Evolutionary conservation across 2,329 filamentous ascomycete genomes (phyloP).

Genomic region (Fusarium xylarioides): DNA sequence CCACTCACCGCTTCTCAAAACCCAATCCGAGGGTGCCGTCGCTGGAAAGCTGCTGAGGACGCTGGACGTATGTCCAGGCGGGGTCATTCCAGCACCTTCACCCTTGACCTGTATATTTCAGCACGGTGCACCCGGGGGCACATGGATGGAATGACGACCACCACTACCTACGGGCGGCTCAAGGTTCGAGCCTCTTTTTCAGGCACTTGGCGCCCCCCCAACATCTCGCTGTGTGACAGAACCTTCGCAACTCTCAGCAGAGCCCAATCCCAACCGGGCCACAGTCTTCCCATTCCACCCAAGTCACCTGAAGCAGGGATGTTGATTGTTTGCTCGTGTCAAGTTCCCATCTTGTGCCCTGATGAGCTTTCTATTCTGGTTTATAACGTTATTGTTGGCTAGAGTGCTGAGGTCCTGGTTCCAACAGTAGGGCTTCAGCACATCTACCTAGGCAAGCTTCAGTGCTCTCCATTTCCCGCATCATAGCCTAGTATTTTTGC

Average conservation of each 20-base stretch:
- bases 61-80: slow-evolving; percentile 31
- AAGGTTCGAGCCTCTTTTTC: slow-evolving; percentile 28
- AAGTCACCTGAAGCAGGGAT: not conserved
- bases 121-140: slow-evolving; percentile 35
- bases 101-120: slow-evolving; percentile 43
- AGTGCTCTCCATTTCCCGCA: not conserved
- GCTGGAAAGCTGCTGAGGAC: slow-evolving; percentile 17
- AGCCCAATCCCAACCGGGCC: not conserved
- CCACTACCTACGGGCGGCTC: slow-evolving; percentile 14
- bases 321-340: not conserved
- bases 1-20: slow-evolving; percentile 30
- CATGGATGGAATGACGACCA: slow-evolving; percentile 32
- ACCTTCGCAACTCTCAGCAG: slow-evolving; percentile 24
- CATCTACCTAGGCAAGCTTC: not conserved
- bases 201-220: slow-evolving; percentile 28
- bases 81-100: slow-evolving; percentile 44
- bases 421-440: slow-evolving; percentile 1
- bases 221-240: slow-evolving; percentile 19
- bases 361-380: not conserved
- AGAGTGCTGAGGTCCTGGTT: not conserved
- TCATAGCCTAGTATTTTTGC: not conserved
- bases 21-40: slow-evolving; percentile 37
- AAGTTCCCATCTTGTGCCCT: not conserved
- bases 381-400: not conserved
- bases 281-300: not conserved